Percentiles rank a stretch among this genome's conserved stretches.
These are phyloP conservation scores for Naumovozyma baii DNA, from an alignment of 805 yeast species.

Conservation along the genomic window DNA sequence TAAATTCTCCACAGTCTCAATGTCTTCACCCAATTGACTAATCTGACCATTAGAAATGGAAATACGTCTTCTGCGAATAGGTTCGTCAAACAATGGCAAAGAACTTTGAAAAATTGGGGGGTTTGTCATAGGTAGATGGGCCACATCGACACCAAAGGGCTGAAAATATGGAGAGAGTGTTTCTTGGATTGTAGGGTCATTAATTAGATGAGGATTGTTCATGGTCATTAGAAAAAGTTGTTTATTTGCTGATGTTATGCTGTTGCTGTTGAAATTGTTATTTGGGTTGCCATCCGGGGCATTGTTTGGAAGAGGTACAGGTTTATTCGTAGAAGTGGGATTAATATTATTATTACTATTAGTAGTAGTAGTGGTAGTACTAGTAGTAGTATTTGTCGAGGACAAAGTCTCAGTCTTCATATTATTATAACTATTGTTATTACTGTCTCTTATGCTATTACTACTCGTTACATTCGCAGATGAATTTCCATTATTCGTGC, in stretches of 20 bases:
- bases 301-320: background rate
- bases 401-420: background rate
- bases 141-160: conserved; percentile 36
- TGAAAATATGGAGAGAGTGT: conserved; percentile 35
- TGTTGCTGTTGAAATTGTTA: background rate
- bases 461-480: background rate
- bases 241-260: conserved; percentile 6
- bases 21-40: conserved; percentile 52
- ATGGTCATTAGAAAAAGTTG: conserved; percentile 9
- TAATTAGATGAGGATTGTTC: conserved; percentile 22
- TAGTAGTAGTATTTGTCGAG: conserved; percentile 1
- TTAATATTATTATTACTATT: background rate
- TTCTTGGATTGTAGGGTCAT: conserved; percentile 29
- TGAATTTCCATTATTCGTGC: background rate
- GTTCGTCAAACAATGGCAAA: conserved; percentile 26
- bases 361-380: background rate
- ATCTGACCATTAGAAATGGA: conserved; percentile 82
- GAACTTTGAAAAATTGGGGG: conserved; percentile 40
- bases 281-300: background rate
- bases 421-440: background rate
- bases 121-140: conserved; percentile 37
- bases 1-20: conserved; percentile 30
- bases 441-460: background rate
- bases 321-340: conserved; percentile 5
- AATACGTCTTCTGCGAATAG: conserved; percentile 43